Conservation (phyloP, 2,329 filamentous ascomycete genomes). For the Aureobasidium namibiae region DNA sequence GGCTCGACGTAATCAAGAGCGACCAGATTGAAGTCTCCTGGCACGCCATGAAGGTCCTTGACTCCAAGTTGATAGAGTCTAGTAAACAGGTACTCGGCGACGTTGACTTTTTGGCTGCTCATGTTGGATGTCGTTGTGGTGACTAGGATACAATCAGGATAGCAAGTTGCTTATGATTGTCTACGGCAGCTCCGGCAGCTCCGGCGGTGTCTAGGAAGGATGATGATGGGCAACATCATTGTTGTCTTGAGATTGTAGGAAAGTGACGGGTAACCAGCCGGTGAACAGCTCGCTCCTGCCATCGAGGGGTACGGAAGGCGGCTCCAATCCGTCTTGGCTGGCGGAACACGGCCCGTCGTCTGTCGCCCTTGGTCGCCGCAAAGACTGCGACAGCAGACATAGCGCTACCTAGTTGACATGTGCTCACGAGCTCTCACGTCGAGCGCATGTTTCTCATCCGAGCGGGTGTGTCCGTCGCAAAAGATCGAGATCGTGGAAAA, state of each 20-base stretch:
- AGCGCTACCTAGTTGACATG: too few relatives aligned
- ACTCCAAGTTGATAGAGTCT: slow-evolving; percentile 37
- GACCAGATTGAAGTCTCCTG: slow-evolving; percentile 30
- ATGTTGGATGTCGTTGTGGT: background rate
- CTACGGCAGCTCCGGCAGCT: background rate
- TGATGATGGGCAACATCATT: background rate
- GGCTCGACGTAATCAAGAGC: slow-evolving; percentile 49
- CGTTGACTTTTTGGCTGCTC: background rate
- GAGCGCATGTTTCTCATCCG: too few relatives aligned
- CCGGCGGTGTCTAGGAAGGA: background rate
- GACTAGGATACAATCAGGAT: background rate
- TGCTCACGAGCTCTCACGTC: too few relatives aligned
- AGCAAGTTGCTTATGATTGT: background rate
- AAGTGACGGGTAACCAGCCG: background rate
- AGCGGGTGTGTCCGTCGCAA: too few relatives aligned
- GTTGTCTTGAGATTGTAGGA: background rate
- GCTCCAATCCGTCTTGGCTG: slow-evolving; percentile 1
- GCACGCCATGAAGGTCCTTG: slow-evolving; percentile 40
- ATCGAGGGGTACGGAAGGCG: background rate
- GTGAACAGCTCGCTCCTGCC: background rate
- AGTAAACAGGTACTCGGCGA: slow-evolving; percentile 29
- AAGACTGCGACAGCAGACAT: too few relatives aligned
- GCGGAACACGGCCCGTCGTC: background rate
- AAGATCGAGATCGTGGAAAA: too few relatives aligned
- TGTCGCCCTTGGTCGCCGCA: too few relatives aligned